A percentile compares a stretch with the other conserved stretches of the same genome.
Conservation (phyloP, 2,329 filamentous ascomycete species). For the Colletotrichum sublineola region DNA sequence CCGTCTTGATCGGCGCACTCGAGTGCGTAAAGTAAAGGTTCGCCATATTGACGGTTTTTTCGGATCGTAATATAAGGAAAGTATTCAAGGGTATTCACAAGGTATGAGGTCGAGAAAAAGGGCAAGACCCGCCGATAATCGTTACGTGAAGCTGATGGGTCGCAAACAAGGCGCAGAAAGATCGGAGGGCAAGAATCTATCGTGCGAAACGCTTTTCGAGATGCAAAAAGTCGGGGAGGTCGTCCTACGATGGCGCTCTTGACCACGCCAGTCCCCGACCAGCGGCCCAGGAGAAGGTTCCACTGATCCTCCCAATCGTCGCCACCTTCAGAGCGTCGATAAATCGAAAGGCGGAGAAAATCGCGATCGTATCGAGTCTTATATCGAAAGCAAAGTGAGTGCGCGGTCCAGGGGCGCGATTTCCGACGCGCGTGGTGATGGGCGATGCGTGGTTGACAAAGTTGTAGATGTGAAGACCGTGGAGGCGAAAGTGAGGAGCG, state of each 20-base stretch:
- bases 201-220: conserved; percentile 46
- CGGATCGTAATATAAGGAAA: conserved; percentile 41
- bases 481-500: conserved; percentile 55
- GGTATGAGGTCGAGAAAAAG: conserved; percentile 14
- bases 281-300: conserved; percentile 62
- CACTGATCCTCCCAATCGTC: conserved; percentile 61
- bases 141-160: conserved; percentile 44
- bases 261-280: conserved; percentile 60
- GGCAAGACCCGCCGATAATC: conserved; percentile 26
- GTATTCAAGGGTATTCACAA: conserved; percentile 19
- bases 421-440: conserved; percentile 68
- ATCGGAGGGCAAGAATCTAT: conserved; percentile 44
- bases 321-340: conserved; percentile 51
- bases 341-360: conserved; percentile 48
- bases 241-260: conserved; percentile 58
- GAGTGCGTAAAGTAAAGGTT: conserved; percentile 92
- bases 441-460: conserved; percentile 47
- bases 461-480: conserved; percentile 52
- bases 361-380: conserved; percentile 54
- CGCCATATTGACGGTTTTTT: conserved; percentile 77
- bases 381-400: conserved; percentile 51
- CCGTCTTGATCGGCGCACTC: conserved; percentile 95
- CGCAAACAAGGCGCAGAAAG: conserved; percentile 45
- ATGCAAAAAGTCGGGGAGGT: conserved; percentile 51
- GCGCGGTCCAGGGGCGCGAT: conserved; percentile 55